A percentile compares a stretch with the other conserved stretches of the same genome.
Conservation (phyloP, 2,329 filamentous ascomycete species). For the Fonsecaea erecta region DNA sequence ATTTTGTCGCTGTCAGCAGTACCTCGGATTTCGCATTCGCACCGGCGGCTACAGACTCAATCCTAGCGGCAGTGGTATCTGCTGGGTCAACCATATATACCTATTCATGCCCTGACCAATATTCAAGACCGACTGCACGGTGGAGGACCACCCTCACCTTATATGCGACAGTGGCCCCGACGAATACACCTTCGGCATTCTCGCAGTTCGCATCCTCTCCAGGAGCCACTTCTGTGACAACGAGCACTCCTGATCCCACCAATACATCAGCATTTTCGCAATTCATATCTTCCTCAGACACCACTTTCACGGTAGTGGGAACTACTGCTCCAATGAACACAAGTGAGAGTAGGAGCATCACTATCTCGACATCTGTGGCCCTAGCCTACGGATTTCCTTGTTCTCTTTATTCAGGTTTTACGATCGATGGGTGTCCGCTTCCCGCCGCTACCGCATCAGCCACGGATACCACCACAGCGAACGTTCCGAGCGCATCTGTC, state of each 20-base stretch:
- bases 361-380: conserved; percentile 9
- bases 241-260: neutral
- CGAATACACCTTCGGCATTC: conserved; percentile 15
- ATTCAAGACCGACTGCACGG: conserved; percentile 3
- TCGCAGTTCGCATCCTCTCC: neutral
- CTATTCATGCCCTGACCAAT: neutral
- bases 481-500: conserved; percentile 18
- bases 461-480: neutral
- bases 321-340: conserved; percentile 1
- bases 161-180: conserved; percentile 11
- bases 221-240: neutral
- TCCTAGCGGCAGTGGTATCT: neutral
- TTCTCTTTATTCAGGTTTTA: conserved; percentile 12
- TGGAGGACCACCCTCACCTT: conserved; percentile 17
- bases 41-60: neutral
- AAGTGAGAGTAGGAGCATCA: conserved; percentile 1
- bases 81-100: neutral
- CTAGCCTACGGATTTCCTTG: conserved; percentile 9
- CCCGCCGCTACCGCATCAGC: conserved; percentile 6
- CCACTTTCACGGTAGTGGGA: conserved; percentile 16
- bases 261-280: neutral
- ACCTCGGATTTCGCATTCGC: neutral
- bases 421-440: conserved; percentile 16
- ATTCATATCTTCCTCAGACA: neutral
- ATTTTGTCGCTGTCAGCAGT: neutral